Evolutionary conservation across 2,329 filamentous ascomycete species (phyloP), one percentile per base, ranked within the genome.

Genomic region (Berkeleyomyces rouxiae): DNA sequence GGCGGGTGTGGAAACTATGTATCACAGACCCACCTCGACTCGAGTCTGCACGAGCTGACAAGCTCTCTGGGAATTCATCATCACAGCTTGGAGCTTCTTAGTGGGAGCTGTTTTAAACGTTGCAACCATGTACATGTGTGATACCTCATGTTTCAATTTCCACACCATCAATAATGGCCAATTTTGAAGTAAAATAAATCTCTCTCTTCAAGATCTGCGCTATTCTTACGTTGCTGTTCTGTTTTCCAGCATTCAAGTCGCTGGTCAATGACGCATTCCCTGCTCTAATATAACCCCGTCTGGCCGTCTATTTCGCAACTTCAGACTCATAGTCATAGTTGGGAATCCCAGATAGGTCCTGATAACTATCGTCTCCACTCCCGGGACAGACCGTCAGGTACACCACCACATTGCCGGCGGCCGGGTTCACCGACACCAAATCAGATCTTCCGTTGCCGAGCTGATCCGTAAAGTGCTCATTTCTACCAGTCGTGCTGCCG

Each of bases 371-470:
- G 13, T 63, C 62, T 3, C 40, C 40, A 9, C 58, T 46, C 13
- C 62, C 62, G 4, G 62, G 44, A 33, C 62, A 63, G 2, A 51
- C 31, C 1, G 62, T 60, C 6, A 60, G 40, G 16, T 60, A 63
- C 10, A 59, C 47, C 23, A 49, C 51, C 4, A 16, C 62, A 13
- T 44, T 16, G 31, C 62, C 62, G 11, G 16, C 55, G 39, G 42
- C 40, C 2, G 64, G 49, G 66, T 65, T n/a, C 42, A 67, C 40
- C 66, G 65, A 13, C 39, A 62, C 57, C 63, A 67, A 36, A 57
- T 72, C 70, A 11, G 68, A 69, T 2, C 70, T 64, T 1, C 67
- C 67, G 47, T 68, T 66, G 44, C 70, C 69, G 53, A 67, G 67
- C 11, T 71, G 66, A 57, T 71, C 67, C 1, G 69, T 66, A 49